Evolutionary conservation across 176 grass and related monocot species (phyloP).

Genomic region (Poa annua): DNA sequence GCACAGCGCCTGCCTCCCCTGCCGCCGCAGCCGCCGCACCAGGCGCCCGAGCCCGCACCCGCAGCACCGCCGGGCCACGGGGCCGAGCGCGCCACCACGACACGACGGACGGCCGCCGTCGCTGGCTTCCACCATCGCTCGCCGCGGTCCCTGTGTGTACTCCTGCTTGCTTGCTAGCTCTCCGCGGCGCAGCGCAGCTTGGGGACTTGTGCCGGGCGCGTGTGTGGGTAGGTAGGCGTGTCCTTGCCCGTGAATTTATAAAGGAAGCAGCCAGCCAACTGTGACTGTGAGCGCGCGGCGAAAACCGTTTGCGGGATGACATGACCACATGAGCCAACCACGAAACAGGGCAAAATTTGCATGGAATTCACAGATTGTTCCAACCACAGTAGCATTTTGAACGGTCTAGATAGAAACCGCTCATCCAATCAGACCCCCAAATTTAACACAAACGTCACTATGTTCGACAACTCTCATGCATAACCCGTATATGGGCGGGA

Average conservation of each 20-base stretch:
- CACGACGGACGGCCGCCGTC: not conserved
- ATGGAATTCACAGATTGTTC: not conserved
- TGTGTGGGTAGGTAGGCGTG: slow-evolving; percentile 2
- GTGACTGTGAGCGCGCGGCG: not conserved
- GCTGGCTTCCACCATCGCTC: slow-evolving; percentile 16
- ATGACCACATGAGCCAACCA: not conserved
- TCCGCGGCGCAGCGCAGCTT: not conserved
- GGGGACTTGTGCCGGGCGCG: slow-evolving; percentile 27
- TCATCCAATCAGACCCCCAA: too few relatives aligned
- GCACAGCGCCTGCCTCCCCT: slow-evolving; percentile 47
- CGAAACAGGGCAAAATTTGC: not conserved
- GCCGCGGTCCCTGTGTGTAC: not conserved
- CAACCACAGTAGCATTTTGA: too few relatives aligned
- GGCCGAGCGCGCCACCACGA: not conserved
- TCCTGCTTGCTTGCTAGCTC: not conserved
- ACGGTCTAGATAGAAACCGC: too few relatives aligned
- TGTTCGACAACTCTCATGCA: too few relatives aligned
- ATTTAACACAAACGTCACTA: too few relatives aligned
- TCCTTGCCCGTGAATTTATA: slow-evolving; percentile 10
- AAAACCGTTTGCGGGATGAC: not conserved
- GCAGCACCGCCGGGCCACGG: slow-evolving; percentile 23
- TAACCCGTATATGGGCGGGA: too few relatives aligned
- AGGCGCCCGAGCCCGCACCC: slow-evolving; percentile 49
- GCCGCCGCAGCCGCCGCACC: slow-evolving; percentile 63
- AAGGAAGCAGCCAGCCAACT: not conserved